A percentile compares a stretch with the other conserved stretches of the same genome.
Conservation (phyloP, 305 asterid genomes). For the Fraxinus floribunda region DNA sequence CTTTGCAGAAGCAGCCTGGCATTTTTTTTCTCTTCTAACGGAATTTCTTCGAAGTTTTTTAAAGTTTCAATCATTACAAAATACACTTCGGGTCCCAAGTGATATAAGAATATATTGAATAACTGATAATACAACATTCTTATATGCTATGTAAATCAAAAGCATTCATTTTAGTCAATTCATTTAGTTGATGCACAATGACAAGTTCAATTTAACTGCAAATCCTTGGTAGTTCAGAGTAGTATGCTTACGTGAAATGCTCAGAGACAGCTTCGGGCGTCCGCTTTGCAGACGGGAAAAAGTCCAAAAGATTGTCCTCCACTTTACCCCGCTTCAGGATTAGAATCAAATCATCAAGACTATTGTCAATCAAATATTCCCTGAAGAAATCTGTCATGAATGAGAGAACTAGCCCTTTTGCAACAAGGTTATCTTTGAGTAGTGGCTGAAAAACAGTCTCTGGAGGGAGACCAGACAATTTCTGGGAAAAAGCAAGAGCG, state of each 20-base stretch:
- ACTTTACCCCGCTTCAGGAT: slow-evolving; percentile 88
- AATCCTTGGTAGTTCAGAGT: not conserved
- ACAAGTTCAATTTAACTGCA: not conserved
- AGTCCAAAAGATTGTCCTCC: slow-evolving; percentile 87
- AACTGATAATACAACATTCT: not conserved
- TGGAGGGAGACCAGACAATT: slow-evolving; percentile 94
- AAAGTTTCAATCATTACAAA: not conserved
- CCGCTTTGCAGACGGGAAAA: slow-evolving; percentile 82
- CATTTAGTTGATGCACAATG: not conserved
- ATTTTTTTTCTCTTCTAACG: not conserved
- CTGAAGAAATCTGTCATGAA: slow-evolving; percentile 91
- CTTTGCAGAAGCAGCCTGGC: not conserved
- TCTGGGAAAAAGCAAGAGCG: slow-evolving; percentile 99
- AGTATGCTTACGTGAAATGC: slow-evolving; percentile 80
- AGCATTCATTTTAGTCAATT: not conserved
- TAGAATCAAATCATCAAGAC: slow-evolving; percentile 90
- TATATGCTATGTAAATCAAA: not conserved
- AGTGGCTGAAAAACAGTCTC: slow-evolving; percentile 97
- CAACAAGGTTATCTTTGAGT: slow-evolving; percentile 95
- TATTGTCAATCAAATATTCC: slow-evolving; percentile 93
- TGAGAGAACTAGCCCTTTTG: slow-evolving; percentile 92
- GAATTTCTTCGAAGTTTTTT: not conserved
- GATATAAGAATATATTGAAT: not conserved
- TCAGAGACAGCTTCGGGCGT: slow-evolving; percentile 92
- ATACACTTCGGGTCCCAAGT: not conserved